phyloP scores from a whole-genome alignment of 352 stramenopile species.

The Pythium guiyangense region DNA sequence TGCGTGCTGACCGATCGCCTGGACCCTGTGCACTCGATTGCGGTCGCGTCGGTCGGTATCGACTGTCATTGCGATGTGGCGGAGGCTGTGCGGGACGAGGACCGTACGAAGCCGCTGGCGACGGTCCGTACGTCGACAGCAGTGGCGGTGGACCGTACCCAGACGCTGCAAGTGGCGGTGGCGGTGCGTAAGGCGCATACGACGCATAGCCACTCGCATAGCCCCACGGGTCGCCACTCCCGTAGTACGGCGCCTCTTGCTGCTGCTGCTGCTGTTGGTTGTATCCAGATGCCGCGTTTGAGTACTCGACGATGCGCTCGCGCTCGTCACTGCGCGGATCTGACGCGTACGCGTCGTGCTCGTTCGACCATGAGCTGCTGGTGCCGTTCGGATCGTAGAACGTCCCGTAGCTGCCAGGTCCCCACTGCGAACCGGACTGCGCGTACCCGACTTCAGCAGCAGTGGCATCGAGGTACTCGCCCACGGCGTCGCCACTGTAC shows the following conservation, averaged over 20 bases:
- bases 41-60: too few species aligned
- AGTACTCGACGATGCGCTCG: slow-evolving; percentile 17
- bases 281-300: not conserved
- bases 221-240: not conserved
- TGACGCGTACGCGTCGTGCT: slow-evolving; percentile 1
- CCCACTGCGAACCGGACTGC: too few species aligned
- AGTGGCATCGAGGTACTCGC: slow-evolving; percentile 17
- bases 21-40: too few species aligned
- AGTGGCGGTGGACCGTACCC: not conserved
- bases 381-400: slow-evolving; percentile 5
- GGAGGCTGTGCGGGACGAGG: too few species aligned
- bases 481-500: slow-evolving; percentile 14
- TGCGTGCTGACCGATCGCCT: too few species aligned
- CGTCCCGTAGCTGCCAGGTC: slow-evolving; percentile 10
- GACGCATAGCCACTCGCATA: not conserved
- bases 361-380: slow-evolving; percentile 4
- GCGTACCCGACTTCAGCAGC: too few species aligned
- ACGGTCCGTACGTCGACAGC: too few species aligned
- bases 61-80: too few species aligned
- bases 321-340: slow-evolving; percentile 1
- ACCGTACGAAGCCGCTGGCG: too few species aligned
- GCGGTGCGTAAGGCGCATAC: not conserved
- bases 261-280: not conserved
- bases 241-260: not conserved
- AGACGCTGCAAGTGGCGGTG: not conserved